These are phyloP conservation scores for Jasminum sambac DNA, from an alignment of 257 asterid genomes.

Conservation along the genomic window DNA sequence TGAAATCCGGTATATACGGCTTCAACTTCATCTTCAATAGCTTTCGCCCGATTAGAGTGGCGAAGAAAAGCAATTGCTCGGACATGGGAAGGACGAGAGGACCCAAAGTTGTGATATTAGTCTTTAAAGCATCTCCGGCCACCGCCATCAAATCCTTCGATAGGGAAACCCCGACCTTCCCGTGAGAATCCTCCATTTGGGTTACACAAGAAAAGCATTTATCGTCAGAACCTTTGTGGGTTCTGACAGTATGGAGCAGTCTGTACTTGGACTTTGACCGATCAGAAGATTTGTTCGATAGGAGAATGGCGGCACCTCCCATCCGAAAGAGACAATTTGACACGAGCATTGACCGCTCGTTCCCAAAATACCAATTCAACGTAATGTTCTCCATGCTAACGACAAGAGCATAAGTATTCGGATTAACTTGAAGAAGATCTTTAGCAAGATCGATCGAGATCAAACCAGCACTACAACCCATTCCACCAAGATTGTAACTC, in stretches of 20 bases:
- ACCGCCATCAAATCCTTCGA: constrained; percentile 79
- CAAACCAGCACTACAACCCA: constrained; percentile 90
- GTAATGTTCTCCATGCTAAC: constrained; percentile 85
- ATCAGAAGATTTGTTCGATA: constrained; percentile 67
- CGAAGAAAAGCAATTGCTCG: constrained; percentile 71
- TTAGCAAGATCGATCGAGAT: constrained; percentile 81
- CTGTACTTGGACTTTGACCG: constrained; percentile 57
- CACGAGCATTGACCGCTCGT: constrained; percentile 54
- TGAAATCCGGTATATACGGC: constrained; percentile 80
- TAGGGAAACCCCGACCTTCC: constrained; percentile 60
- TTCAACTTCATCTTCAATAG: constrained; percentile 66
- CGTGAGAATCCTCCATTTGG: constrained; percentile 63
- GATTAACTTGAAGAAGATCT: constrained; percentile 76
- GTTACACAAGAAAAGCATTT: constrained; percentile 70
- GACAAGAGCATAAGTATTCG: constrained; percentile 71
- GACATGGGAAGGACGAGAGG: constrained; percentile 83
- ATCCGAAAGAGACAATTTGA: constrained; percentile 46
- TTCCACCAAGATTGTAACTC: constrained; percentile 78
- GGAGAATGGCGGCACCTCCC: constrained; percentile 58
- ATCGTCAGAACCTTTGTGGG: constrained; percentile 71
- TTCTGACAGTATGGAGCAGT: constrained; percentile 72
- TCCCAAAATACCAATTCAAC: constrained; percentile 78
- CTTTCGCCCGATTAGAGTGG: constrained; percentile 59
- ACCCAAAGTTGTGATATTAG: constrained; percentile 71
- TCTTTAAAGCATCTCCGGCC: constrained; percentile 73